Evolutionary conservation across 306 rosid genomes (phyloP).

Genomic region (Oxytropis ochrocephala): DNA sequence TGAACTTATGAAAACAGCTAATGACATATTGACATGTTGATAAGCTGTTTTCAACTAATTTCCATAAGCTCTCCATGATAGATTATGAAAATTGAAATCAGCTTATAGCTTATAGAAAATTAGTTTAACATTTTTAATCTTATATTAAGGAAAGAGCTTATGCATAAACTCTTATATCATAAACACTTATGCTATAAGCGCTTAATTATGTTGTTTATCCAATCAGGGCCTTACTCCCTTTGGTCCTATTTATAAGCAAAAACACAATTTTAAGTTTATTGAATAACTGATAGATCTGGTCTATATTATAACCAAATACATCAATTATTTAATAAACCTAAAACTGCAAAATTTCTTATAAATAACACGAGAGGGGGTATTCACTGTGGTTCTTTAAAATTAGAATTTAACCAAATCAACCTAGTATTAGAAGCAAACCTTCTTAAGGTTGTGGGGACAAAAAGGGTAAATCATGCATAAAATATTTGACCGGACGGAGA

Average conservation of each 20-base stretch:
- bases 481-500: neutral
- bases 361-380: too few relatives aligned
- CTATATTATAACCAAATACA: too few relatives aligned
- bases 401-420: neutral
- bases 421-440: slow-evolving; percentile 3
- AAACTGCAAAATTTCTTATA: too few relatives aligned
- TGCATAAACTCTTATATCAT: neutral
- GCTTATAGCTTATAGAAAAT: neutral
- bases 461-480: neutral
- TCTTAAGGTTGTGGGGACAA: neutral
- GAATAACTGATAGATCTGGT: too few relatives aligned
- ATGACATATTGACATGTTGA: neutral
- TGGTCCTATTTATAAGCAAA: too few relatives aligned
- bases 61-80: neutral
- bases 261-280: too few relatives aligned
- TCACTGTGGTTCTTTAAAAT: neutral
- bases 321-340: too few relatives aligned
- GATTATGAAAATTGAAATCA: neutral
- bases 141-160: neutral
- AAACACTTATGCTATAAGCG: neutral
- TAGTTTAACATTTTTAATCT: neutral
- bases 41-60: neutral
- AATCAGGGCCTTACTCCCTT: too few relatives aligned
- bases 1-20: neutral
- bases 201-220: neutral